phyloP scores from a whole-genome alignment of 1,284 basidiomycete genomes.

The Rhodotorula sp. region DNA sequence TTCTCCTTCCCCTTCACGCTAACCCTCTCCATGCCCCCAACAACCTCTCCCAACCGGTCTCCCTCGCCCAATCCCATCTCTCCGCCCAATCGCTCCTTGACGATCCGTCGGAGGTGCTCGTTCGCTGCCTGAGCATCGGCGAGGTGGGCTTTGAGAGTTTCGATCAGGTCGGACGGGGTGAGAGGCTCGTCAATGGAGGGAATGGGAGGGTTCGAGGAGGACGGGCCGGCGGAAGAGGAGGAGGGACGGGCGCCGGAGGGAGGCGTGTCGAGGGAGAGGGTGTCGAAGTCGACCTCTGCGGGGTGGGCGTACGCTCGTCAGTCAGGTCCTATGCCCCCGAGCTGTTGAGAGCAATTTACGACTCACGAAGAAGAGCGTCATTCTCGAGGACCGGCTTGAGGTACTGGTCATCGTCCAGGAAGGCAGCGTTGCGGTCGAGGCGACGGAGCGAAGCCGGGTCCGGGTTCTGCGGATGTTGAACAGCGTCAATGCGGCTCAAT shows the following conservation, averaged over 20 bases:
- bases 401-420: slow-evolving; percentile 71
- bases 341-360: too few species aligned
- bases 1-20: slow-evolving; percentile 46
- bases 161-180: slow-evolving; percentile 33
- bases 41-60: slow-evolving; percentile 1
- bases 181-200: background rate
- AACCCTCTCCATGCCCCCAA: background rate
- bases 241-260: slow-evolving; percentile 7
- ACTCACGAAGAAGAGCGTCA: slow-evolving; percentile 82
- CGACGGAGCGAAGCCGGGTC: slow-evolving; percentile 53
- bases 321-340: too few species aligned
- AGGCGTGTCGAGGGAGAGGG: slow-evolving; percentile 44
- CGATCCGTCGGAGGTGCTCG: slow-evolving; percentile 30
- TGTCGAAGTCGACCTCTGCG: slow-evolving; percentile 62
- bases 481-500: too few species aligned
- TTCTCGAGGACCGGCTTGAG: slow-evolving; percentile 75
- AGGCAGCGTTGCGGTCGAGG: slow-evolving; percentile 61
- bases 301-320: background rate
- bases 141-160: slow-evolving; percentile 35
- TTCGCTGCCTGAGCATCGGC: slow-evolving; percentile 35
- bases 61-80: slow-evolving; percentile 28
- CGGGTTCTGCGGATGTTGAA: slow-evolving; percentile 44
- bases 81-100: slow-evolving; percentile 29
- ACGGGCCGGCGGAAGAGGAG: background rate
- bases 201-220: background rate